Evolutionary conservation across 345 rosid genomes (phyloP).

Genomic region (Dovyalis caffra): DNA sequence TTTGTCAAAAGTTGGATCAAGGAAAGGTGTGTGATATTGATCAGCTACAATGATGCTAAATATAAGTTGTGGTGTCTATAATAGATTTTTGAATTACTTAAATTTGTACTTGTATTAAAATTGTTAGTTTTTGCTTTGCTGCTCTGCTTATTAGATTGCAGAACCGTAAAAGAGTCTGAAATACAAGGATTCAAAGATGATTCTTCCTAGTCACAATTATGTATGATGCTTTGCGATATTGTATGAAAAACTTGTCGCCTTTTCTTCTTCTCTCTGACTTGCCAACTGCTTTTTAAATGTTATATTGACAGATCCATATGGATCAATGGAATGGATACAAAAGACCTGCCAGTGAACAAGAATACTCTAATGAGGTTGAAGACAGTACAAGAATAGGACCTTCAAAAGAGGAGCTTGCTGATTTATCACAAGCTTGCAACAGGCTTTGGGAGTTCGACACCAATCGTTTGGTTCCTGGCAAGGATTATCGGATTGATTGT

Average conservation of each 20-base stretch:
- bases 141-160: neutral
- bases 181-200: neutral
- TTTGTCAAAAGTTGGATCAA: too few species aligned
- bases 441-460: constrained; percentile 85
- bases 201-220: neutral
- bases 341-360: constrained; percentile 63
- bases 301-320: constrained; percentile 51
- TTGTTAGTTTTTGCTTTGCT: neutral
- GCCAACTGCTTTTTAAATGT: neutral
- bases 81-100: too few species aligned
- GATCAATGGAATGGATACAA: constrained; percentile 80
- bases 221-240: neutral
- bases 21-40: too few species aligned
- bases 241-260: neutral
- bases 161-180: neutral
- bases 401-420: constrained; percentile 66
- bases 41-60: too few species aligned
- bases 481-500: constrained; percentile 80
- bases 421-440: constrained; percentile 78
- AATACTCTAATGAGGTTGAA: constrained; percentile 60
- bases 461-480: constrained; percentile 76
- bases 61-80: too few species aligned
- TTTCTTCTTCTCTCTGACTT: too few species aligned
- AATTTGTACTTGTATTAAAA: too few species aligned
- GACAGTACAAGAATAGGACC: constrained; percentile 45